phyloP scores from a whole-genome alignment of 2,329 filamentous ascomycete genomes.

The Hymenotorrendiella dingleyae region DNA sequence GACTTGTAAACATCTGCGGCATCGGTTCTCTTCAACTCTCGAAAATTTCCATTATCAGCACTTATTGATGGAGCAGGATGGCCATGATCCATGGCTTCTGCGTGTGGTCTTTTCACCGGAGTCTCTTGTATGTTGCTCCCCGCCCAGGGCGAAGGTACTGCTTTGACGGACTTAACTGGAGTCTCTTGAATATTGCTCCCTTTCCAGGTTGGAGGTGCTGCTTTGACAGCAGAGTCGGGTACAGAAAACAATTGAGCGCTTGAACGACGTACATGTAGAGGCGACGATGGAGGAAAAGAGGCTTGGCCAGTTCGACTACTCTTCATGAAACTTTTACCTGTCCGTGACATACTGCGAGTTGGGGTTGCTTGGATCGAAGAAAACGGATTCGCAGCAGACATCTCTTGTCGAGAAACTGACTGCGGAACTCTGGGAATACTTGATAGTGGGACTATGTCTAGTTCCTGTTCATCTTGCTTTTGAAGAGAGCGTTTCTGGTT shows the following conservation, averaged over 20 bases:
- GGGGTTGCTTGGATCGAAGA: conserved; percentile 28
- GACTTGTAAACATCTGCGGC: no score
- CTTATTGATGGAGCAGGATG: conserved; percentile 12
- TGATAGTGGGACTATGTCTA: conserved; percentile 19
- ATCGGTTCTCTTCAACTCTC: no score
- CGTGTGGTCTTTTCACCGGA: conserved; percentile 19
- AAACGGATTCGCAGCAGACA: conserved; percentile 13
- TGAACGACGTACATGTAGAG: conserved; percentile 22
- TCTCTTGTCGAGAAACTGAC: conserved; percentile 16
- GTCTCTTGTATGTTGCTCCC: conserved; percentile 25
- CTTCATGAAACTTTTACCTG: not conserved
- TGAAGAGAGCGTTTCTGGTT: conserved; percentile 10
- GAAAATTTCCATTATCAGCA: conserved; percentile 24
- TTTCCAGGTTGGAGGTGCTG: not conserved
- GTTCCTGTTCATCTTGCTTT: conserved; percentile 10
- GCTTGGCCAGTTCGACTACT: not conserved
- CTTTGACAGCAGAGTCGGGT: conserved; percentile 20
- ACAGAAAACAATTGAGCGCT: conserved; percentile 24
- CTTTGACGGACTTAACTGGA: conserved; percentile 16
- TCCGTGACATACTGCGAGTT: conserved; percentile 13
- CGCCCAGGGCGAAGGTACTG: not conserved
- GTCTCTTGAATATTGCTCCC: conserved; percentile 24
- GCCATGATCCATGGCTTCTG: conserved; percentile 11
- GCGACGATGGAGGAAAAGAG: conserved; percentile 21
- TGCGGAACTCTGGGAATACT: conserved; percentile 26